Conservation (phyloP, 805 yeast species). For the Lachancea quebecensis region DNA sequence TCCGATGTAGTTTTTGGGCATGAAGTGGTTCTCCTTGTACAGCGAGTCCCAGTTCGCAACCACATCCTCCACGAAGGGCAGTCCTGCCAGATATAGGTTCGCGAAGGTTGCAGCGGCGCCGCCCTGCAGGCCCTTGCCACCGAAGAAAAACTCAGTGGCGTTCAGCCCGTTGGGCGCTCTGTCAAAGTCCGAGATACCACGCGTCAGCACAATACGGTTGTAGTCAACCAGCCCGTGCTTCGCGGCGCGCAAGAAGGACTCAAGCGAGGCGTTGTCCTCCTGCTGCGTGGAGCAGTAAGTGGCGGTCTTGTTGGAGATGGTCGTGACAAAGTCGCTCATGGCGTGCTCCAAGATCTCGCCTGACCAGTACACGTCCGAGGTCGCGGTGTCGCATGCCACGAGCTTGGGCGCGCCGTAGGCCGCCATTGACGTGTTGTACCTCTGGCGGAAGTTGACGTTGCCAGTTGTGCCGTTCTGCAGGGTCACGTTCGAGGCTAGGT, state of each 20-base stretch:
- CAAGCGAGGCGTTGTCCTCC: conserved; percentile 62
- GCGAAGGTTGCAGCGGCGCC: conserved; percentile 43
- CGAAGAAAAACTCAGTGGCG: conserved; percentile 42
- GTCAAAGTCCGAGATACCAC: conserved; percentile 55
- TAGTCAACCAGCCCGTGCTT: conserved; percentile 49
- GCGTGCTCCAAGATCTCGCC: conserved; percentile 47
- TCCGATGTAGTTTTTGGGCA: conserved; percentile 51
- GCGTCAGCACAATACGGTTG: conserved; percentile 50
- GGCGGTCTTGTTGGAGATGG: conserved; percentile 54
- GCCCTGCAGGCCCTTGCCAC: conserved; percentile 40
- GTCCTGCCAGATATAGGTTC: conserved; percentile 48
- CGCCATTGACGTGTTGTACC: conserved; percentile 41
- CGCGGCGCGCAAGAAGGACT: conserved; percentile 49
- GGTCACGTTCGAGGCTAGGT: conserved; percentile 40
- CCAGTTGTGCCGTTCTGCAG: conserved; percentile 41
- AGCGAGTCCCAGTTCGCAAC: conserved; percentile 40
- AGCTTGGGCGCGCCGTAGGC: conserved; percentile 44
- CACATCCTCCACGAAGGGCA: conserved; percentile 49
- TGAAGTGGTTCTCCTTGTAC: conserved; percentile 31
- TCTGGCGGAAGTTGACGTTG: conserved; percentile 40
- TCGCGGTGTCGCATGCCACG: conserved; percentile 50
- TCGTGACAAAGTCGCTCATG: conserved; percentile 40
- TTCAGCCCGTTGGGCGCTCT: conserved; percentile 43
- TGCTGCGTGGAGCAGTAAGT: conserved; percentile 56
- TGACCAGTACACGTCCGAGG: conserved; percentile 54